phyloP scores from a whole-genome alignment of 2,329 filamentous ascomycete species.

The Clonostachys sp. region DNA sequence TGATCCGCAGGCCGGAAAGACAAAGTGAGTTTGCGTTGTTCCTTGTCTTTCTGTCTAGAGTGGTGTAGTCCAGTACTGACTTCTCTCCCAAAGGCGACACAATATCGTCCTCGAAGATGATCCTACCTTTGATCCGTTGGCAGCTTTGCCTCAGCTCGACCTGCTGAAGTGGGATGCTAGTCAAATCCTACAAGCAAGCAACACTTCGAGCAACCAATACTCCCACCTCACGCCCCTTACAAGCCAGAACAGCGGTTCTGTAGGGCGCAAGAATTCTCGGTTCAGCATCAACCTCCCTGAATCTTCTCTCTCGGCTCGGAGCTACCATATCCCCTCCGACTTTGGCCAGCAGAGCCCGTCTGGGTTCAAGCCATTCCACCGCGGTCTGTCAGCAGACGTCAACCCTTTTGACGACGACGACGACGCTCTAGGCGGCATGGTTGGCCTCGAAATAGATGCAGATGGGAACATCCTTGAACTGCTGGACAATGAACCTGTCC shows the following conservation, averaged over 20 bases:
- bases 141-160: conserved; percentile 22
- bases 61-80: too few species aligned
- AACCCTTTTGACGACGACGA: conserved; percentile 30
- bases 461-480: conserved; percentile 42
- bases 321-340: conserved; percentile 23
- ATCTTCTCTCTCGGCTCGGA: conserved; percentile 25
- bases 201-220: conserved; percentile 15
- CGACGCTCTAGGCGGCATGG: conserved; percentile 30
- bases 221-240: conserved; percentile 33
- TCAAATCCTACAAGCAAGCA: conserved; percentile 20
- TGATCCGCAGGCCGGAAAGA: conserved; percentile 67
- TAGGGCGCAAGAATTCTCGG: not conserved
- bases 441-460: conserved; percentile 44
- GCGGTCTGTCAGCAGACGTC: conserved; percentile 12
- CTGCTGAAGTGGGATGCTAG: conserved; percentile 21
- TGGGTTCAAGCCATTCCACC: conserved; percentile 11
- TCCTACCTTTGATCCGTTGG: conserved; percentile 58
- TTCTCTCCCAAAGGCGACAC: conserved; percentile 49
- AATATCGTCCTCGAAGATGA: conserved; percentile 79
- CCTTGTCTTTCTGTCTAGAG: conserved; percentile 13
- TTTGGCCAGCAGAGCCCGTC: conserved; percentile 24
- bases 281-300: conserved; percentile 14
- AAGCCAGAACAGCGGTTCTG: conserved; percentile 1
- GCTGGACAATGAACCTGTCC: conserved; percentile 33
- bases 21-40: conserved; percentile 51